Percentiles rank a stretch among this genome's conserved stretches.
These are phyloP conservation scores for Xylaria acuta DNA, from an alignment of 495 filamentous ascomycete species.

Conservation along the genomic window DNA sequence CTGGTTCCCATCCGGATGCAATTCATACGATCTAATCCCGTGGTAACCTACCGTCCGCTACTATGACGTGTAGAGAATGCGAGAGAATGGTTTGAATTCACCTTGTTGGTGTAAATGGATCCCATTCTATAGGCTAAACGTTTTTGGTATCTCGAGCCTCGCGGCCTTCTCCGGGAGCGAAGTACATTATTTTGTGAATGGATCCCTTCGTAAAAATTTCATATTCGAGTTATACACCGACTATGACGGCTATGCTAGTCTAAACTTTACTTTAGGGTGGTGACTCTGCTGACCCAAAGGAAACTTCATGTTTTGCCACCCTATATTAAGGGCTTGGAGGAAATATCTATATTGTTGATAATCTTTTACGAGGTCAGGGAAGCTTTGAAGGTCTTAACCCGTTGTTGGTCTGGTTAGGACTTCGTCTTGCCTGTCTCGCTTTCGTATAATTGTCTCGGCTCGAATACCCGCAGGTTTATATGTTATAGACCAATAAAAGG, in stretches of 20 bases:
- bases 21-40: not conserved
- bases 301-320: not conserved
- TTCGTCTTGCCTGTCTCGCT: not conserved
- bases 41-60: not conserved
- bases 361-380: not conserved
- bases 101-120: not conserved
- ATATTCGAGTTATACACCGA: not conserved
- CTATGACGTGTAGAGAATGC: not conserved
- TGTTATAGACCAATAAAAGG: too few relatives aligned
- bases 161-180: not conserved
- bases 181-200: not conserved
- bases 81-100: not conserved
- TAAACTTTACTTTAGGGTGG: too few relatives aligned
- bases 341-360: not conserved
- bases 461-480: too few relatives aligned
- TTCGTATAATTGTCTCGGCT: not conserved
- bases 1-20: not conserved
- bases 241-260: too few relatives aligned
- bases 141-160: not conserved
- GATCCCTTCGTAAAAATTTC: not conserved
- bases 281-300: not conserved
- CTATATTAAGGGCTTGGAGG: not conserved
- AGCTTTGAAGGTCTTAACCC: not conserved
- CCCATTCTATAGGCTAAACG: not conserved
- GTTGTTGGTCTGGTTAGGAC: not conserved